Evolutionary conservation across 805 yeast genomes (phyloP), one percentile per base, ranked within the genome.

Genomic region (Clavispora phyllophila): DNA sequence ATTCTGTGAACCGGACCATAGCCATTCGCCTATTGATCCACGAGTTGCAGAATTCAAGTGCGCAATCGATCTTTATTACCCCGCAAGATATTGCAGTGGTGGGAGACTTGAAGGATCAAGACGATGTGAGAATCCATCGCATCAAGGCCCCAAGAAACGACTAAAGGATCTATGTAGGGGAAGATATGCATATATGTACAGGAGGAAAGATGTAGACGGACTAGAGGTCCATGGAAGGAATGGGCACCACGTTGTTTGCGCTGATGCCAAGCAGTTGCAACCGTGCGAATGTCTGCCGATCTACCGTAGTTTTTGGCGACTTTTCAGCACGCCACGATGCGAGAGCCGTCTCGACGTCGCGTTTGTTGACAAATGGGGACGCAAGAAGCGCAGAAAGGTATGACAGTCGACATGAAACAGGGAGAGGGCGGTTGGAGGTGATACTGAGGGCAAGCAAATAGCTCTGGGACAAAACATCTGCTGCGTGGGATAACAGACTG

Each of bases 11-110:
- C 58, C 75, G 99, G 50, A 75, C 82, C 36, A 77, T 85, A 40
- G 88, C 96, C 46, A 79, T 93, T 58, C 73, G 78, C 37, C 64
- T 90, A 48, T 81, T 93, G 58, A 68, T 89, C 37, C 75, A 76
- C 20, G 85, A 87, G 50, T 75, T 90, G 24, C 64, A 80, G 7
- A 73, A 73, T 37, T 75, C 82, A 0, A 75, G 80, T 47, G 80
- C 90, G 0, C 99, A 91, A 63, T 84, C 96, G 1, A 82, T 91
- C 6, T 87, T 91, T 51, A 91, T 91, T 36, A 91, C 99, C 0
- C 99, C 99, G 0, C 95, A 89, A 56, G 95, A 88, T 58, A 84
- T 91, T 49, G 80, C 87, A 1, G 78, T 79, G 17, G 72, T 84
- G 34, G 82, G 81, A n/a, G 81, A 77, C 25, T 63, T 76, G 22